Evolutionary conservation across 768 basidiomycete genomes (phyloP).

Genomic region (Mycena amicta): DNA sequence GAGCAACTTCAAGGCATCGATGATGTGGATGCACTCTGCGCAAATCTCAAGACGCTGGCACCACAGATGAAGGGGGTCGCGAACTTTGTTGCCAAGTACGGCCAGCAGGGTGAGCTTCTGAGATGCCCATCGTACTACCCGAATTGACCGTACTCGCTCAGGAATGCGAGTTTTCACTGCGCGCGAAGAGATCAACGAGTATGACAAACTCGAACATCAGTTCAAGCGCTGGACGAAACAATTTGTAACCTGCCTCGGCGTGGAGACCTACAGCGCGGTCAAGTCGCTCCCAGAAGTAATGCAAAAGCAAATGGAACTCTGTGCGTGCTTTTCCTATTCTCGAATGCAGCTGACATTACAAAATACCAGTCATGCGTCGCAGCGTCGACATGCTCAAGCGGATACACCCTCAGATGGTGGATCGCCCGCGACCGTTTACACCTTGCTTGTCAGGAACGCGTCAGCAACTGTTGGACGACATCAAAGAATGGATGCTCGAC

Average conservation of each 20-base stretch:
- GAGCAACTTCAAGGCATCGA: neutral
- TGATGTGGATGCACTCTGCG: neutral
- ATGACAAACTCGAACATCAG: neutral
- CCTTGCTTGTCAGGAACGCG: slow-evolving; percentile 23
- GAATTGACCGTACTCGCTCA: neutral
- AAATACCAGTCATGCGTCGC: too few relatives aligned
- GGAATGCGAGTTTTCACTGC: neutral
- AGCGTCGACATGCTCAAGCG: neutral
- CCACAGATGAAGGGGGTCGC: neutral
- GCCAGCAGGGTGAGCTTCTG: slow-evolving; percentile 3
- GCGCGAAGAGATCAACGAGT: slow-evolving; percentile 6
- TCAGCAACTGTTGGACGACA: slow-evolving; percentile 13
- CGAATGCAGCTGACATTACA: too few relatives aligned
- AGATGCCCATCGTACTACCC: neutral
- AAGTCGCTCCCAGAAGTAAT: neutral
- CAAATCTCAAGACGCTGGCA: neutral
- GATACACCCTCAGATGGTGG: slow-evolving; percentile 2
- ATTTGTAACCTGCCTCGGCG: neutral
- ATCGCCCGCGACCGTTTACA: slow-evolving; percentile 9
- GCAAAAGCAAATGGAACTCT: neutral
- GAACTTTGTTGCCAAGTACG: slow-evolving; percentile 12
- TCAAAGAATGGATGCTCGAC: slow-evolving; percentile 35
- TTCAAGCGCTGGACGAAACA: slow-evolving; percentile 11
- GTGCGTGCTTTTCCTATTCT: too few relatives aligned
- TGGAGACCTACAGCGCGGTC: slow-evolving; percentile 5